Evolutionary conservation across 148 eudicot species (phyloP), one percentile per base, ranked within the genome.

Genomic region (Pharnaceum exiguum): DNA sequence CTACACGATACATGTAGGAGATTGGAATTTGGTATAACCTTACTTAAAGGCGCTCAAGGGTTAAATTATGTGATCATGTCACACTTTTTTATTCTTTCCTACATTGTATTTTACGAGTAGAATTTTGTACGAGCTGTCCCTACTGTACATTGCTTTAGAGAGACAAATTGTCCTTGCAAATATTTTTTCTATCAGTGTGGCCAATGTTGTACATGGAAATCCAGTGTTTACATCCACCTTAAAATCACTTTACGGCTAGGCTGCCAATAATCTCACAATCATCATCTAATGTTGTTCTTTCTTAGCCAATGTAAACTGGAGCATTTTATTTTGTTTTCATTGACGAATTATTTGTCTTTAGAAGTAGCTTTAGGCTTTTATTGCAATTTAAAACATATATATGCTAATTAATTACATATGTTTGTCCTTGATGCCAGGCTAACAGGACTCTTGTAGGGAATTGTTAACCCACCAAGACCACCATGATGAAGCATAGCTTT

Each of bases 261-360:
- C 28, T 10, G 7, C 43, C 21, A 55, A 38, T 38, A 13, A 38
- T 37, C 31, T 23, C 12, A 3, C 18, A 55, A 55, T 55, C 45
- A 55, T 55, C 16, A 55, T 39, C 18, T 23, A 26, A 55, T 23
- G 38, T 35, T 7, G 46, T 37, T 55, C 46, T 15, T 55, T 55
- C 60, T 22, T 40, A 55, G 32, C 60, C 27, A 42, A 57, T 57
- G 49, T 57, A 13, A 57, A 25, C 48, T 57, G 59, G 49, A 27
- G 22, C 30, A 22, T 36, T 10, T 12, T 21, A 8, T 57, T 40
- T 13, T 57, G 60, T 28, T 35, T 35, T 35, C 38, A 7, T 12
- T 6, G 38, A 35, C 12, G 12, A 6, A 18, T 42, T 27, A 12
- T 42, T 40, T 57, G 42, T 42, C 29, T 21, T 29, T 35, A 6